Percentiles rank a stretch among this genome's conserved stretches.
These are phyloP conservation scores for Arthrinium puccinioides DNA, from an alignment of 2,329 filamentous ascomycete genomes.

Conservation along the genomic window DNA sequence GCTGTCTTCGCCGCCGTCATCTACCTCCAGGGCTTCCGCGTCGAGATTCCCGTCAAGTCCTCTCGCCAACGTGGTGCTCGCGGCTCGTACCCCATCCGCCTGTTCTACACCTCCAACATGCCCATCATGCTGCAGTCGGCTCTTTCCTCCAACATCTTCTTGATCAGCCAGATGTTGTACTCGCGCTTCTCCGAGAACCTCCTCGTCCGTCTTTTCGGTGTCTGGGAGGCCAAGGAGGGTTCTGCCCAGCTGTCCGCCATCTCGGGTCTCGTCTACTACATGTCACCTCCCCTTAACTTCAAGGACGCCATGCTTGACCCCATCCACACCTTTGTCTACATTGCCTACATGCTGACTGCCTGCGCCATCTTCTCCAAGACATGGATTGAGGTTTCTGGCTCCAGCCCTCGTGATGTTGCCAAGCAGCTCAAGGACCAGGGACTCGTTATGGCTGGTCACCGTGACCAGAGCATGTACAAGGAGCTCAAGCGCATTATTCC, in stretches of 20 bases:
- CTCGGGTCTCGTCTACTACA: conserved; percentile 97
- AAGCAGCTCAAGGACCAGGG: conserved; percentile 99
- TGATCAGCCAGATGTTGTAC: conserved; percentile 99
- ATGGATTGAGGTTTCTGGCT: conserved; percentile 99
- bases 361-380: conserved; percentile 99
- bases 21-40: conserved; percentile 98
- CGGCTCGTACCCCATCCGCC: conserved; percentile 94
- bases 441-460: conserved; percentile 98
- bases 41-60: conserved; percentile 99
- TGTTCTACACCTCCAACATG: conserved; percentile 99
- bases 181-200: conserved; percentile 99
- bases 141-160: conserved; percentile 97
- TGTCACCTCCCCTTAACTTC: conserved; percentile 97
- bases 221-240: conserved; percentile 96
- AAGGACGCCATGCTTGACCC: conserved; percentile 94
- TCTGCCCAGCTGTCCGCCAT: conserved; percentile 91
- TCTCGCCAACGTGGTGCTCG: conserved; percentile 97
- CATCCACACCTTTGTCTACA: conserved; percentile 92
- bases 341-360: conserved; percentile 94
- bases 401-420: conserved; percentile 92
- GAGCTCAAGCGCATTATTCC: conserved; percentile 99
- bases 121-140: conserved; percentile 99
- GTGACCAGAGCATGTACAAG: conserved; percentile 99
- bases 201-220: conserved; percentile 91
- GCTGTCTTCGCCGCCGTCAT: conserved; percentile 95